A percentile compares a stretch with the other conserved stretches of the same genome.
phyloP scores from a whole-genome alignment of 768 basidiomycete species.

The Macrolepiota albuminosa region DNA sequence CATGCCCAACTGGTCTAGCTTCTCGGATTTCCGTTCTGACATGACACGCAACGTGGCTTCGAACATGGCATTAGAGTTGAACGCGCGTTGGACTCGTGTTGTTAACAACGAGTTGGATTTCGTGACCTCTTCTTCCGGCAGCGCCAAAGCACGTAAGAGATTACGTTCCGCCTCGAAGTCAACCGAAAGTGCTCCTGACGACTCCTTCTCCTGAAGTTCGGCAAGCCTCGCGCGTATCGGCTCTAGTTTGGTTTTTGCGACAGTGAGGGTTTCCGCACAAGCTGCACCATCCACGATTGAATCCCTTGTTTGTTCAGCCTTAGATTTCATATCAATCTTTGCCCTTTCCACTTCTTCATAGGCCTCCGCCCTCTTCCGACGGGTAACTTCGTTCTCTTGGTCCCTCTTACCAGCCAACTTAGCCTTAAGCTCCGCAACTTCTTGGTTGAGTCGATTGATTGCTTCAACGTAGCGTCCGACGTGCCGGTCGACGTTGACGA shows the following conservation, averaged over 20 bases:
- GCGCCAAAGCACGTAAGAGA: conserved; percentile 61
- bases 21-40: conserved; percentile 73
- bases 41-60: conserved; percentile 83
- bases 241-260: conserved; percentile 64
- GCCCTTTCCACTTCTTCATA: conserved; percentile 69
- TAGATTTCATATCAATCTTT: conserved; percentile 65
- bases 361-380: conserved; percentile 68
- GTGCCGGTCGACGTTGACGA: conserved; percentile 91
- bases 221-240: conserved; percentile 59
- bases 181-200: conserved; percentile 36
- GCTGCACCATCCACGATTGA: conserved; percentile 73
- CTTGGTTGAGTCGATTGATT: conserved; percentile 80
- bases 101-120: conserved; percentile 56
- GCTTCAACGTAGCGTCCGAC: conserved; percentile 95
- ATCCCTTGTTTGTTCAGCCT: conserved; percentile 65
- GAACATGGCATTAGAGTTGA: conserved; percentile 76
- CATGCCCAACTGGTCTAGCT: conserved; percentile 63
- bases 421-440: conserved; percentile 83
- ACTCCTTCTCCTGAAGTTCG: conserved; percentile 43
- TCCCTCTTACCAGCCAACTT: conserved; percentile 71
- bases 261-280: conserved; percentile 65
- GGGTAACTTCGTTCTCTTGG: conserved; percentile 56
- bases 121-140: conserved; percentile 65
- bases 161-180: conserved; percentile 72
- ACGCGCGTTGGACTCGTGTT: conserved; percentile 57